These are phyloP conservation scores for Cucumis hystrix DNA, from an alignment of 306 rosid species.

Conservation along the genomic window DNA sequence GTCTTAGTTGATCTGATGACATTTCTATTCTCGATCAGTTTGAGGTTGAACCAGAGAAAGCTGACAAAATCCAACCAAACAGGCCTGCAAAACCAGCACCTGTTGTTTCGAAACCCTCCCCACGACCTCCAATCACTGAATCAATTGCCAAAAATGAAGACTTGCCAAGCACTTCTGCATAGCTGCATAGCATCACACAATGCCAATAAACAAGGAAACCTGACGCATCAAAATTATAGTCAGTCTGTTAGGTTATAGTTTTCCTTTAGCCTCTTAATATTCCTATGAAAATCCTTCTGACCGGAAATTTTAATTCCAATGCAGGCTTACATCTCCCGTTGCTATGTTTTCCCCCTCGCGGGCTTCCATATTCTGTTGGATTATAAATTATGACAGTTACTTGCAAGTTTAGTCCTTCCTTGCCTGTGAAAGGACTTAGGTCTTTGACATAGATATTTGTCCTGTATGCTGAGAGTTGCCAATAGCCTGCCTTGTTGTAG, in stretches of 20 bases:
- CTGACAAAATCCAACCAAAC: conserved; percentile 54
- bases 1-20: background rate
- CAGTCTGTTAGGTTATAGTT: background rate
- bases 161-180: conserved; percentile 43
- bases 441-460: conserved; percentile 1
- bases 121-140: conserved; percentile 20
- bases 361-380: background rate
- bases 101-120: conserved; percentile 32
- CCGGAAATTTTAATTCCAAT: background rate
- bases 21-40: conserved; percentile 38
- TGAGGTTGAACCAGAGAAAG: conserved; percentile 28
- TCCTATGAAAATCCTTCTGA: background rate
- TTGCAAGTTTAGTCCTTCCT: background rate
- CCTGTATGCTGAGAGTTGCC: background rate
- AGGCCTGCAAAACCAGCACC: conserved; percentile 45
- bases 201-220: background rate
- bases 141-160: conserved; percentile 23
- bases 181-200: conserved; percentile 32
- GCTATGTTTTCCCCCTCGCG: background rate
- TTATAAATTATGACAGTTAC: background rate
- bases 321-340: background rate
- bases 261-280: background rate
- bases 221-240: background rate
- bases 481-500: background rate
- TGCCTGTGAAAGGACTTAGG: background rate